Conservation (phyloP, 2,329 filamentous ascomycete species). For the Plenodomus lindquistii region DNA sequence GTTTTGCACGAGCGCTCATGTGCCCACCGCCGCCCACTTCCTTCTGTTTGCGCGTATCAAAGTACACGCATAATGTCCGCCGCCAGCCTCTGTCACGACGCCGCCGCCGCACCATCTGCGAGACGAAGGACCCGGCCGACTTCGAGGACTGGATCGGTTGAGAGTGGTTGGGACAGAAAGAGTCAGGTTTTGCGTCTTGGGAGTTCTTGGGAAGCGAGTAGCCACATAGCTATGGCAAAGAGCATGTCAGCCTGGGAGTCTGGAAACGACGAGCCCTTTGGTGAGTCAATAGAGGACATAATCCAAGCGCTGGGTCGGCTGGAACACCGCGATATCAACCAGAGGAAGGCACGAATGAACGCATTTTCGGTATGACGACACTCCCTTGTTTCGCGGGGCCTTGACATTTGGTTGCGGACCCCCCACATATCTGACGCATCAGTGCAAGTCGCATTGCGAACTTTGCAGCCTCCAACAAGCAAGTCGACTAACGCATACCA, state of each 20-base stretch:
- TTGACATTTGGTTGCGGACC: constrained; percentile 20
- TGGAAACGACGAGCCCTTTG: constrained; percentile 29
- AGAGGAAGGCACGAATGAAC: constrained; percentile 18
- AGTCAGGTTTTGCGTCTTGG: constrained; percentile 5
- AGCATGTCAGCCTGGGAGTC: constrained; percentile 24
- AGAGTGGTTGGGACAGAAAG: constrained; percentile 21
- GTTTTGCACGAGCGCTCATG: constrained; percentile 40
- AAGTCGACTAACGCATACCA: constrained; percentile 28
- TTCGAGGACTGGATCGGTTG: constrained; percentile 42
- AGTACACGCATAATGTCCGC: constrained; percentile 40
- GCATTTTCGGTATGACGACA: constrained; percentile 41
- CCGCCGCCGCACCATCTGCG: constrained; percentile 37
- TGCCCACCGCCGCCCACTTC: constrained; percentile 41
- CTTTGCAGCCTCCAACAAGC: constrained; percentile 5
- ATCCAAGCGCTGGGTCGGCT: constrained; percentile 35
- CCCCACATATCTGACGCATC: constrained; percentile 11
- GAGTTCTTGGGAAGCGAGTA: constrained; percentile 15
- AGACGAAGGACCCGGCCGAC: constrained; percentile 40
- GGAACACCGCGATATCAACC: constrained; percentile 27
- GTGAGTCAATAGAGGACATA: constrained; percentile 29
- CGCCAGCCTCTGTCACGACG: constrained; percentile 39
- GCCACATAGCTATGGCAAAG: constrained; percentile 16
- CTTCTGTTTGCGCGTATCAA: constrained; percentile 41
- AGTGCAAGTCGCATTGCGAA: constrained; percentile 5
- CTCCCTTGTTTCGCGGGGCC: constrained; percentile 25